A percentile compares a stretch with the other conserved stretches of the same genome.
These are phyloP conservation scores for Plenodomus tracheiphilus DNA, from an alignment of 2,329 filamentous ascomycete genomes.

Conservation along the genomic window DNA sequence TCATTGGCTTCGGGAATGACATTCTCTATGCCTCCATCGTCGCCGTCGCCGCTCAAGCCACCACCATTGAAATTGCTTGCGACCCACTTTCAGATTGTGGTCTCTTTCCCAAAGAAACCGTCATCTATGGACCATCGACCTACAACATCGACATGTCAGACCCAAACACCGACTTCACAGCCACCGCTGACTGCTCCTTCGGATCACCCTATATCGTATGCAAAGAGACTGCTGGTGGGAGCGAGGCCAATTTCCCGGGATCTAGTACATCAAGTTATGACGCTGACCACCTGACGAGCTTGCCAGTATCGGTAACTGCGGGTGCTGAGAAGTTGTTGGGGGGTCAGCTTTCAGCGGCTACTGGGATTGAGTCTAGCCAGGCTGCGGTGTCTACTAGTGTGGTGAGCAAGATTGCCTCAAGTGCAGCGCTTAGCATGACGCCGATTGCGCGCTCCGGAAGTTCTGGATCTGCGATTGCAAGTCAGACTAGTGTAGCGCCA, in stretches of 20 bases:
- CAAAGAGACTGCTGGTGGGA: slow-evolving; percentile 24
- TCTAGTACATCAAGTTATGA: slow-evolving; percentile 21
- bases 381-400: not conserved
- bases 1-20: not conserved
- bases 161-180: slow-evolving; percentile 21
- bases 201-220: slow-evolving; percentile 18
- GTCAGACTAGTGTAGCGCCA: not conserved
- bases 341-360: slow-evolving; percentile 6
- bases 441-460: slow-evolving; percentile 2
- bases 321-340: slow-evolving; percentile 17
- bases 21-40: slow-evolving; percentile 14
- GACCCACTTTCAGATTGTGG: slow-evolving; percentile 9
- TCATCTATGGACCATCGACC: slow-evolving; percentile 22
- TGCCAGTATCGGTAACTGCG: slow-evolving; percentile 15
- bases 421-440: slow-evolving; percentile 1
- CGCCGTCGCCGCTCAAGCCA: slow-evolving; percentile 13
- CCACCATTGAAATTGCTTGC: slow-evolving; percentile 16
- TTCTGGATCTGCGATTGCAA: slow-evolving; percentile 1
- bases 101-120: slow-evolving; percentile 22
- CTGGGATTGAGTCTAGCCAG: not conserved
- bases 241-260: slow-evolving; percentile 30
- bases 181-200: slow-evolving; percentile 22
- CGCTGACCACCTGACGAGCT: slow-evolving; percentile 1
- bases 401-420: not conserved
- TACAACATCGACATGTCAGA: slow-evolving; percentile 22